Conservation (phyloP, 2,329 filamentous ascomycete species). For the Teratosphaeria nubilosa region DNA sequence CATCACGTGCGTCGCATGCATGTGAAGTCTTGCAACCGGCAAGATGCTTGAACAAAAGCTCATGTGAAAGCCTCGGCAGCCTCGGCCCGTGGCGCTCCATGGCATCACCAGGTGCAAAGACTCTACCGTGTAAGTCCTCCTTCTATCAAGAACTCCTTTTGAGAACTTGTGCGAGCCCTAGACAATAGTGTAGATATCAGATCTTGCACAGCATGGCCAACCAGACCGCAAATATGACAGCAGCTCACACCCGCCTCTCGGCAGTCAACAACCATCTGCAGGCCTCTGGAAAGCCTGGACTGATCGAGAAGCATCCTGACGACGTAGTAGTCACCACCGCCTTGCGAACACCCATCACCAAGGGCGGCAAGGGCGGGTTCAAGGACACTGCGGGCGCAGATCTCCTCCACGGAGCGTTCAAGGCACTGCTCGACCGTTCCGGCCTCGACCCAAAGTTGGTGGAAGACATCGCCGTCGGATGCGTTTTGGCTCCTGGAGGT, state of each 20-base stretch:
- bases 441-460: constrained; percentile 80
- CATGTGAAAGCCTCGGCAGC: background rate
- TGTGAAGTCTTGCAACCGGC: background rate
- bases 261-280: constrained; percentile 49
- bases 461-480: constrained; percentile 86
- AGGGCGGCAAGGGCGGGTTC: constrained; percentile 85
- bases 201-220: constrained; percentile 2
- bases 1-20: background rate
- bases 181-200: background rate
- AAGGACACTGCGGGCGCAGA: constrained; percentile 90
- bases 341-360: constrained; percentile 84
- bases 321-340: constrained; percentile 84
- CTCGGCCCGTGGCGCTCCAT: background rate
- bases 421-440: constrained; percentile 71
- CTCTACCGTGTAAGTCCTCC: background rate
- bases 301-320: constrained; percentile 47
- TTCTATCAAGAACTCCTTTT: background rate
- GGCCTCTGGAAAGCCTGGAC: constrained; percentile 32
- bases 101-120: background rate
- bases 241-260: constrained; percentile 37
- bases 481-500: constrained; percentile 82
- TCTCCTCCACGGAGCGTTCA: constrained; percentile 73
- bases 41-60: background rate
- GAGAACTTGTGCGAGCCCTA: background rate
- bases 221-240: constrained; percentile 9